A percentile compares a stretch with the other conserved stretches of the same genome.
These are phyloP conservation scores for Simplicillium aogashimaense DNA, from an alignment of 2,329 filamentous ascomycete species.

Conservation along the genomic window DNA sequence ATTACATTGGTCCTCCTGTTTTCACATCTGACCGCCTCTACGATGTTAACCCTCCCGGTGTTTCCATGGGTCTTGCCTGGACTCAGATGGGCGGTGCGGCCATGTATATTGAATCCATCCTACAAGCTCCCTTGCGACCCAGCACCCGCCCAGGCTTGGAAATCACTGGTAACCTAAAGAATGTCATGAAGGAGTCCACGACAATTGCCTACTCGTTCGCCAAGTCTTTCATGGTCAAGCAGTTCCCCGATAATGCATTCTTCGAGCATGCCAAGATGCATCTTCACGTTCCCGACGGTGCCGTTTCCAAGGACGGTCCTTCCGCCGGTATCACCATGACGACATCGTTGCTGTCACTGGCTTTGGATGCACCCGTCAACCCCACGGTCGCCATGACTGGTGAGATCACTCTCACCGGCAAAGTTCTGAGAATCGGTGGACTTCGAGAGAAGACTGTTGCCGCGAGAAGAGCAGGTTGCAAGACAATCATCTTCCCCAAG, in stretches of 20 bases:
- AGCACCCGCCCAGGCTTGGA: slow-evolving; percentile 71
- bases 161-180: slow-evolving; percentile 89
- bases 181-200: slow-evolving; percentile 97
- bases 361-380: slow-evolving; percentile 66
- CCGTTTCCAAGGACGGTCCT: slow-evolving; percentile 88
- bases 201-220: slow-evolving; percentile 92
- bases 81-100: slow-evolving; percentile 94
- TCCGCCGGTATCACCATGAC: slow-evolving; percentile 97
- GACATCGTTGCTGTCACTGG: slow-evolving; percentile 80
- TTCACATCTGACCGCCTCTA: slow-evolving; percentile 95
- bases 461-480: slow-evolving; percentile 82
- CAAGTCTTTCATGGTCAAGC: slow-evolving; percentile 75
- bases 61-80: slow-evolving; percentile 97
- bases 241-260: slow-evolving; percentile 86
- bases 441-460: slow-evolving; percentile 96
- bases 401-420: slow-evolving; percentile 91
- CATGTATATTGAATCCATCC: slow-evolving; percentile 92
- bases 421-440: slow-evolving; percentile 89
- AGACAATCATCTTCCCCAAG: slow-evolving; percentile 85
- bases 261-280: slow-evolving; percentile 94
- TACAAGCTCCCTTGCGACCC: slow-evolving; percentile 70
- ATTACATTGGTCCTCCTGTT: slow-evolving; percentile 91
- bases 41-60: slow-evolving; percentile 84
- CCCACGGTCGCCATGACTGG: slow-evolving; percentile 96
- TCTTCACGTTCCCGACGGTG: slow-evolving; percentile 92